These are phyloP conservation scores for Pterocarpus santalinus DNA, from an alignment of 306 rosid genomes.

Conservation along the genomic window DNA sequence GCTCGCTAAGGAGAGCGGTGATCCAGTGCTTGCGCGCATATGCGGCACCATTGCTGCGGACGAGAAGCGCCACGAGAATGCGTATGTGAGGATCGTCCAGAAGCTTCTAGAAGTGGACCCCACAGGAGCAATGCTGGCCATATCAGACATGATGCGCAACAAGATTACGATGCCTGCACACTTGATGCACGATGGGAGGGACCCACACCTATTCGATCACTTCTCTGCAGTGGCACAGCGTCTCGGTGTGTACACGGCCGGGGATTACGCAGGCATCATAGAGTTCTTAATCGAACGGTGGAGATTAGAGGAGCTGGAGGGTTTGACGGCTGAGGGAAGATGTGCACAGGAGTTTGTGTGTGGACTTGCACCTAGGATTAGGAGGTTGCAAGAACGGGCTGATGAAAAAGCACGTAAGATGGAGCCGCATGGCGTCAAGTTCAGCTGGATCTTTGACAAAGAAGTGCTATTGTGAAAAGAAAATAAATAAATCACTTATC, in stretches of 20 bases:
- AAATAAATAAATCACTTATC: no score
- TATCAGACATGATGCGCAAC: slow-evolving; percentile 59
- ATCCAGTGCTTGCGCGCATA: slow-evolving; percentile 58
- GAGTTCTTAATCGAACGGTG: slow-evolving; percentile 60
- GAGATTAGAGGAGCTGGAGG: slow-evolving; percentile 59
- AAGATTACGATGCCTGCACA: slow-evolving; percentile 69
- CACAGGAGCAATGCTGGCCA: slow-evolving; percentile 48
- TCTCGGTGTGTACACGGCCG: slow-evolving; percentile 57
- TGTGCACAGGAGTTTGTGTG: slow-evolving; percentile 62
- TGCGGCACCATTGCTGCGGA: slow-evolving; percentile 68
- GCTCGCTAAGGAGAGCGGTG: slow-evolving; percentile 57
- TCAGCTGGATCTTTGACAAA: slow-evolving; percentile 64
- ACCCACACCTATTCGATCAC: slow-evolving; percentile 61
- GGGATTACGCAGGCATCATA: slow-evolving; percentile 55
- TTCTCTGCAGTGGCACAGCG: slow-evolving; percentile 62
- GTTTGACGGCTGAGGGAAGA: slow-evolving; percentile 50
- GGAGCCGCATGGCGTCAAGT: slow-evolving; percentile 49
- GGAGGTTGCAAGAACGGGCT: slow-evolving; percentile 58
- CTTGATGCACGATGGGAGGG: slow-evolving; percentile 59
- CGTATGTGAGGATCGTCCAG: slow-evolving; percentile 53
- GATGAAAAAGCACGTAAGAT: slow-evolving; percentile 54
- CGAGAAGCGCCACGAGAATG: slow-evolving; percentile 69
- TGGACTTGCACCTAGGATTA: slow-evolving; percentile 54
- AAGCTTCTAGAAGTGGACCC: slow-evolving; percentile 72
- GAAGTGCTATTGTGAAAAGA: neutral